Evolutionary conservation across 1,284 basidiomycete genomes (phyloP).

Genomic region (Trametes sp.): DNA sequence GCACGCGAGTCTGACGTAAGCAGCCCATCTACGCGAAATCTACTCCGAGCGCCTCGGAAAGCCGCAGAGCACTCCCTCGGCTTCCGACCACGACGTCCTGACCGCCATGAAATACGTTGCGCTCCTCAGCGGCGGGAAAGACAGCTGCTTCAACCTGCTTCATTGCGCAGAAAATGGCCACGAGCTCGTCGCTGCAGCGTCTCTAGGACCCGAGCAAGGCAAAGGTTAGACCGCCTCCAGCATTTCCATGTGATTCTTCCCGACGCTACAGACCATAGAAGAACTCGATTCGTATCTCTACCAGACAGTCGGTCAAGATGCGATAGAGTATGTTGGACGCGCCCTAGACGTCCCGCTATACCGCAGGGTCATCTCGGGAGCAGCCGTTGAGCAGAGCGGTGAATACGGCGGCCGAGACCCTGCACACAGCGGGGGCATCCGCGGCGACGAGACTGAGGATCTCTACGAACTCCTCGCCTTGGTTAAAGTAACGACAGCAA

Average conservation of each 20-base stretch:
- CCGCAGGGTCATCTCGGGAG: constrained; percentile 82
- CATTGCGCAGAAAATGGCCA: constrained; percentile 92
- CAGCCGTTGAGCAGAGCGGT: constrained; percentile 80
- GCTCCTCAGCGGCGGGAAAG: constrained; percentile 96
- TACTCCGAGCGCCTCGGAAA: constrained; percentile 7
- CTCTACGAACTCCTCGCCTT: constrained; percentile 78
- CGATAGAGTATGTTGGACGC: constrained; percentile 86
- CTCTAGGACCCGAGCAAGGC: constrained; percentile 83
- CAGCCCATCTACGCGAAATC: constrained; percentile 17
- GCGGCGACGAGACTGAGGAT: constrained; percentile 97
- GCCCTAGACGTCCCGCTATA: constrained; percentile 91
- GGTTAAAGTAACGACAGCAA: constrained; percentile 92
- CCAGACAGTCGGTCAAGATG: constrained; percentile 97
- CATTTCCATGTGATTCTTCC: constrained; percentile 21
- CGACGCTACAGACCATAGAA: constrained; percentile 60
- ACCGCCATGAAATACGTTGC: constrained; percentile 90
- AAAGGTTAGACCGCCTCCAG: constrained; percentile 66
- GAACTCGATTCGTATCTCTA: constrained; percentile 99
- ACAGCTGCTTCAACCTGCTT: constrained; percentile 95
- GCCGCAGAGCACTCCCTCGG: background rate
- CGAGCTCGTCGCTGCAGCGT: constrained; percentile 88
- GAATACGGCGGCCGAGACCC: constrained; percentile 83
- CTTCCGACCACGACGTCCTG: constrained; percentile 2
- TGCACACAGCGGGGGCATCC: constrained; percentile 55
- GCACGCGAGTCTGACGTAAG: constrained; percentile 34